A percentile compares a stretch with the other conserved stretches of the same genome.
Evolutionary conservation across 2,329 filamentous ascomycete genomes (phyloP).

Genomic region (Colletotrichum echinochloae): DNA sequence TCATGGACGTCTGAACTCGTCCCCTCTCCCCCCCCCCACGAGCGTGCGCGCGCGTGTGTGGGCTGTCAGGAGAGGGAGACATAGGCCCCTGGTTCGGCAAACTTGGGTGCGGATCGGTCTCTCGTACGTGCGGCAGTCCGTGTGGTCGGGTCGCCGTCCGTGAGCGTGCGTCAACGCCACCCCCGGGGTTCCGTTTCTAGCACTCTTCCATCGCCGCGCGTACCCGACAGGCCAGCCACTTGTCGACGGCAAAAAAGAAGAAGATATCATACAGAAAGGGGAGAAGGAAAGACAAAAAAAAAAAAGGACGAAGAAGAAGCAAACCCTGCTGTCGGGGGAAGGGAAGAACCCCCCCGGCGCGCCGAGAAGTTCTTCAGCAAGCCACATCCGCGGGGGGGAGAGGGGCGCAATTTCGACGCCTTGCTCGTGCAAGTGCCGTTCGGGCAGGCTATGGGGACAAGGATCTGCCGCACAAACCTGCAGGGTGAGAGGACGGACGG

Average conservation of each 20-base stretch:
- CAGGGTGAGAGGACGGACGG: conserved; percentile 1
- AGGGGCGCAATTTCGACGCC: conserved; percentile 34
- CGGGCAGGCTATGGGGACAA: conserved; percentile 9
- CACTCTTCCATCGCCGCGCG: too few relatives aligned
- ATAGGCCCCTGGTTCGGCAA: not conserved
- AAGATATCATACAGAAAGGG: too few relatives aligned
- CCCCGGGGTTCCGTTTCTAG: not conserved
- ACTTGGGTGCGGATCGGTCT: not conserved
- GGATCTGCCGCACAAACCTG: conserved; percentile 13
- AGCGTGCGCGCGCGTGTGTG: too few relatives aligned
- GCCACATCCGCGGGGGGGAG: conserved; percentile 1
- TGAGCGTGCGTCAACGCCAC: conserved; percentile 6
- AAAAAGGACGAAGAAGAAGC: not conserved
- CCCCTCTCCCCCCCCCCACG: not conserved
- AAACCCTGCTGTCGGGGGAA: not conserved
- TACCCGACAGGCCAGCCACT: too few relatives aligned
- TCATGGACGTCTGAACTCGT: not conserved
- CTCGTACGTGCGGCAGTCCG: not conserved
- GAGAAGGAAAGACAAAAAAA: not conserved
- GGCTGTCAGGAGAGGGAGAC: too few relatives aligned
- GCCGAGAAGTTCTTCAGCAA: conserved; percentile 4
- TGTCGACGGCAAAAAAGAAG: too few relatives aligned
- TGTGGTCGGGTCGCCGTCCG: not conserved
- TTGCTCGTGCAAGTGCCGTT: conserved; percentile 19
- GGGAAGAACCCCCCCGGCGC: not conserved